phyloP scores from a whole-genome alignment of 2,329 filamentous ascomycete genomes.

The Venturiaceae sp. region DNA sequence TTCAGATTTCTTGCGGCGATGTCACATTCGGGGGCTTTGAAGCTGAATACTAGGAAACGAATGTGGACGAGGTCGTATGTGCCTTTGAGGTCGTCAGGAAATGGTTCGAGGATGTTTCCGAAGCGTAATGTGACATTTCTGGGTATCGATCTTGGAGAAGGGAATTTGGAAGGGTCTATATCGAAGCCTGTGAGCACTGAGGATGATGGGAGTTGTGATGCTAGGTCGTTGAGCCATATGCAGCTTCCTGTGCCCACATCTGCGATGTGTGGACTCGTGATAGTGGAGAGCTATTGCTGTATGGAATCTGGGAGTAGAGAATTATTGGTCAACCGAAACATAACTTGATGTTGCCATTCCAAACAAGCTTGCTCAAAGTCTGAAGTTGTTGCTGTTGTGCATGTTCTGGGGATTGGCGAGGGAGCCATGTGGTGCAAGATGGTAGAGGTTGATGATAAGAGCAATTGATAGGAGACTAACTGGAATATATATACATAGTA shows the following conservation, averaged over 20 bases:
- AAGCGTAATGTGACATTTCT: constrained; percentile 15
- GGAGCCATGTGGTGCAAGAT: too few relatives aligned
- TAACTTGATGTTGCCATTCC: not conserved
- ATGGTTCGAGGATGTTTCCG: constrained; percentile 19
- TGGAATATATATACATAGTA: too few relatives aligned
- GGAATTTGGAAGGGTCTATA: constrained; percentile 18
- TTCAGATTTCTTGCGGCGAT: constrained; percentile 16
- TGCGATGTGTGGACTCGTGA: constrained; percentile 17
- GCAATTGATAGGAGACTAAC: too few relatives aligned
- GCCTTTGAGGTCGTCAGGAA: constrained; percentile 17
- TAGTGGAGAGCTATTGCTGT: constrained; percentile 9
- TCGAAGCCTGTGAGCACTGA: constrained; percentile 20
- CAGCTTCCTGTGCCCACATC: constrained; percentile 22
- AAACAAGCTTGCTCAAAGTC: not conserved
- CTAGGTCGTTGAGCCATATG: constrained; percentile 19
- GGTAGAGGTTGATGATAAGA: too few relatives aligned
- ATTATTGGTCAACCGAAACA: not conserved
- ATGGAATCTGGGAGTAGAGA: constrained; percentile 17
- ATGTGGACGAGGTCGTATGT: constrained; percentile 21
- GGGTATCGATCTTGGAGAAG: constrained; percentile 12
- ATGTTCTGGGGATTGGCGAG: too few relatives aligned
- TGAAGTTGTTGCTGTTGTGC: not conserved
- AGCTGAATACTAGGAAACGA: constrained; percentile 19
- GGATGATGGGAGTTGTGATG: constrained; percentile 13
- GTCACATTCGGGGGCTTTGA: constrained; percentile 18